Evolutionary conservation across 345 rosid genomes (phyloP).

Genomic region (Lagerstroemia speciosa): DNA sequence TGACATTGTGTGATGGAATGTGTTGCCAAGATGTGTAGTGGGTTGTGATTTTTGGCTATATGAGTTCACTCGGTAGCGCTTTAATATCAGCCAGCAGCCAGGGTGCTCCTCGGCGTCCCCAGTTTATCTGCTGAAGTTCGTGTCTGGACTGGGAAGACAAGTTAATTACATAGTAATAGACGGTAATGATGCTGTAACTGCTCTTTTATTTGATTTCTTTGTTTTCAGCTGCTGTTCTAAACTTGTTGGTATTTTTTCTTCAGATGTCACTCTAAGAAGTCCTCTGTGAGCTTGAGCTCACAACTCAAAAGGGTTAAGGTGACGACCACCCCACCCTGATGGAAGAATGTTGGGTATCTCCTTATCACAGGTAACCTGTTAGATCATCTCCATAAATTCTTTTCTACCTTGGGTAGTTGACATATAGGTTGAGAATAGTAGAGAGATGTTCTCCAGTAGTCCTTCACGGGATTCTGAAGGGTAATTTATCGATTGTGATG

Average conservation of each 20-base stretch:
- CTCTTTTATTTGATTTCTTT: not conserved
- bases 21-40: too few relatives aligned
- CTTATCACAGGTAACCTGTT: constrained; percentile 68
- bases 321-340: constrained; percentile 68
- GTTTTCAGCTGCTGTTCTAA: constrained; percentile 12
- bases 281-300: constrained; percentile 65
- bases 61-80: too few relatives aligned
- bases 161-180: constrained; percentile 55
- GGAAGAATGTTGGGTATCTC: too few relatives aligned
- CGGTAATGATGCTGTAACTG: not conserved
- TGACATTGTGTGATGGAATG: too few relatives aligned
- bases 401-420: not conserved
- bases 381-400: constrained; percentile 11
- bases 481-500: too few relatives aligned
- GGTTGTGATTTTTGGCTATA: too few relatives aligned
- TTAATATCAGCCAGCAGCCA: constrained; percentile 27
- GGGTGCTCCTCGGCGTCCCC: constrained; percentile 28
- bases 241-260: constrained; percentile 10
- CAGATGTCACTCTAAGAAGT: constrained; percentile 66
- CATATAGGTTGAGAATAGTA: too few relatives aligned
- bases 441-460: too few relatives aligned
- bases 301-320: constrained; percentile 80
- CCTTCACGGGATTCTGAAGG: too few relatives aligned
- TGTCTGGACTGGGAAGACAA: constrained; percentile 50
- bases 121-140: constrained; percentile 63